Conservation (phyloP, 1,284 basidiomycete genomes). For the Cryptococcus hybrid region DNA sequence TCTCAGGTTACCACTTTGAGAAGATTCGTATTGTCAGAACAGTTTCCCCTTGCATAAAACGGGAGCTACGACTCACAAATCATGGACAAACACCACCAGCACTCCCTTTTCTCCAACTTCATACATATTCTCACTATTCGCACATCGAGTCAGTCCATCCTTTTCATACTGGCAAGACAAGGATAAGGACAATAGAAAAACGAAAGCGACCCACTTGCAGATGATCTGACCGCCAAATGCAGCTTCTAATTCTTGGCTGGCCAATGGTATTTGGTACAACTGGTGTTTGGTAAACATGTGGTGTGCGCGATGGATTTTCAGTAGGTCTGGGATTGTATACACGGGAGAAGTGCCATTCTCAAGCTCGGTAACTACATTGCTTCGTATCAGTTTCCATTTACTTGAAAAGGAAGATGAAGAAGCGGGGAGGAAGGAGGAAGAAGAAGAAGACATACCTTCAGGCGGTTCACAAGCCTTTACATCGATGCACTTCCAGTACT, state of each 20-base stretch:
- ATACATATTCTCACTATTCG: constrained; percentile 47
- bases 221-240: constrained; percentile 75
- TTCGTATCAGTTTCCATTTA: neutral
- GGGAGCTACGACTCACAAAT: constrained; percentile 64
- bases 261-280: constrained; percentile 77
- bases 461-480: constrained; percentile 73
- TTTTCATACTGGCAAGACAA: neutral
- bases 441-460: constrained; percentile 41
- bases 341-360: constrained; percentile 16
- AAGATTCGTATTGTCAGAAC: neutral
- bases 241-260: constrained; percentile 62
- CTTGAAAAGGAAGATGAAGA: neutral
- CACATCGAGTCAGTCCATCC: neutral
- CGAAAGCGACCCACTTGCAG: constrained; percentile 64
- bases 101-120: constrained; percentile 55
- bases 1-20: constrained; percentile 73
- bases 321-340: constrained; percentile 54
- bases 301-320: constrained; percentile 79
- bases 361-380: constrained; percentile 6
- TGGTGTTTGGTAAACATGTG: constrained; percentile 68
- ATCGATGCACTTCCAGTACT: constrained; percentile 84
- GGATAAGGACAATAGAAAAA: neutral
- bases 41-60: neutral
- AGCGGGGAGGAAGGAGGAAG: neutral
- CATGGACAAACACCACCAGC: constrained; percentile 80